A percentile compares a stretch with the other conserved stretches of the same genome.
Evolutionary conservation across 306 rosid species (phyloP).

Genomic region (Spatholobus suberectus): DNA sequence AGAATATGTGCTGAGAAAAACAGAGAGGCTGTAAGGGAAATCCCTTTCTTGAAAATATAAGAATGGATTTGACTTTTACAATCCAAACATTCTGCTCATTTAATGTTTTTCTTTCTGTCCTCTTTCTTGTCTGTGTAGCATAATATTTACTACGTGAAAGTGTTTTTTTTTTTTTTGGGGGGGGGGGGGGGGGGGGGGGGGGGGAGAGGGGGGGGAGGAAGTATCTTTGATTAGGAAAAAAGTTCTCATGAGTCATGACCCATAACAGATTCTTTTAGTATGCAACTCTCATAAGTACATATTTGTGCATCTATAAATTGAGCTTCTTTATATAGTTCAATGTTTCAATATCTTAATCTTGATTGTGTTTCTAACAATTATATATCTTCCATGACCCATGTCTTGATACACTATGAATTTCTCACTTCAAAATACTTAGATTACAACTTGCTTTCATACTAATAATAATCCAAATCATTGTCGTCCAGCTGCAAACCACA

Average conservation of each 20-base stretch:
- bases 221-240: background rate
- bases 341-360: background rate
- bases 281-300: background rate
- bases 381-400: background rate
- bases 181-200: no score
- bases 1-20: background rate
- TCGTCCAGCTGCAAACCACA: background rate
- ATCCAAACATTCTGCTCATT: background rate
- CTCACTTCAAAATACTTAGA: background rate
- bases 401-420: background rate
- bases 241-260: background rate
- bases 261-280: background rate
- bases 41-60: background rate
- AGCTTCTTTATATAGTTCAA: background rate
- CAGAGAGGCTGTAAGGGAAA: background rate
- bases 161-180: no score
- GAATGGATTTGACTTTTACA: background rate
- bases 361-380: background rate
- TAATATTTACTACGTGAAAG: no score
- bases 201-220: no score
- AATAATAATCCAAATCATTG: background rate
- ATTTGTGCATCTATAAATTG: background rate
- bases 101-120: background rate
- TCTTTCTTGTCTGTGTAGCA: background rate
- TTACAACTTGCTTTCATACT: background rate